Base-by-base conservation (phyloP, 331 rosid genomes). In the Quercus lobata region DNA sequence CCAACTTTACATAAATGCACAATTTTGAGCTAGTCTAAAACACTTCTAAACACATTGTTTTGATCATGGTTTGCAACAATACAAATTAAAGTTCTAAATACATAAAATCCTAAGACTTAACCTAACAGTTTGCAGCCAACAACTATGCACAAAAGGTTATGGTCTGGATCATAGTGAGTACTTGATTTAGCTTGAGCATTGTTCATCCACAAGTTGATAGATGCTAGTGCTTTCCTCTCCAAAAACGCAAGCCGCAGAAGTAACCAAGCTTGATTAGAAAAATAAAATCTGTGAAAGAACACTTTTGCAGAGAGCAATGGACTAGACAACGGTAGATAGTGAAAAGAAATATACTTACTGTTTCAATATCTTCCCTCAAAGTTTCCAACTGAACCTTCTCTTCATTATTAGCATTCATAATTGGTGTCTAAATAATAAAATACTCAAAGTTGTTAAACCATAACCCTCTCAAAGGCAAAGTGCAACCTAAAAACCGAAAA, bases 131-230 rank as follows among this genome's bases (percentile, higher is more conserved):
- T 94, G 76, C 87, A 10, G 84, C 98, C 98, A 83, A 90, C 86
- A 84, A 94, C 93, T 80, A 90, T 27, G 78, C 98, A 92, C 57
- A 94, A 88, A 83, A 94, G 89, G 76, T 92, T 94, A 75, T 92
- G 93, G 84, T 92, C 91, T 35, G 98, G 98, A 84, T 94, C 98
- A 86, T 94, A 94, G 84, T 94, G 98, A 65, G 97, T 84, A 82
- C 97, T 94, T 76, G 97, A 94, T 86, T 94, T 89, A 72, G 93
- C 87, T 55, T 83, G 81, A 61, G 91, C 85, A 79, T 78, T 88
- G 91, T 92, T 94, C 98, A 94, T 90, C 98, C 98, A 94, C 78
- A 94, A 84, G 84, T 94, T 94, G 79, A 89, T 77, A 37, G 94
- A 90, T 76, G 88, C 86, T 75, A 92, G n/a, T 69, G 52, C 81